phyloP scores from a whole-genome alignment of 805 yeast genomes.

The Candida tammaniensis region DNA sequence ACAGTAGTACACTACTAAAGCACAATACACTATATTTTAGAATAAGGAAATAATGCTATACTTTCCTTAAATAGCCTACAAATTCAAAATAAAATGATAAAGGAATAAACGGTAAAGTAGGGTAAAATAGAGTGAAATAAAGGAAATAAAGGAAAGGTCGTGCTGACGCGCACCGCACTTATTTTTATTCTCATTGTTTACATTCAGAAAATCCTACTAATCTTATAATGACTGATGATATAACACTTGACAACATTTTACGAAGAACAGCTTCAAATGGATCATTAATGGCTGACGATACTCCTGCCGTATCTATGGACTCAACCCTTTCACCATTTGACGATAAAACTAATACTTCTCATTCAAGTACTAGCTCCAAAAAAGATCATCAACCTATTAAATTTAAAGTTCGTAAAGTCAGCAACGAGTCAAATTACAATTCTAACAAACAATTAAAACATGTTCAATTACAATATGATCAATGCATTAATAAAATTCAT shows the following conservation, averaged over 20 bases:
- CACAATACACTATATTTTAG: no score
- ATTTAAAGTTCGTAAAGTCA: conserved; percentile 33
- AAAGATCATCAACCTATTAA: conserved; percentile 13
- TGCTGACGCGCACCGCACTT: neutral
- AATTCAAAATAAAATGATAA: no score
- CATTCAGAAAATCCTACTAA: neutral
- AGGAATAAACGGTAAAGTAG: no score
- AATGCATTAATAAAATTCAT: conserved; percentile 25
- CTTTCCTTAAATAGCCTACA: no score
- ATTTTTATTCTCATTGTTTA: neutral
- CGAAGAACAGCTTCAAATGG: neutral
- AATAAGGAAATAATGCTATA: no score
- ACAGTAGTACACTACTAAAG: no score
- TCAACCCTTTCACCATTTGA: neutral
- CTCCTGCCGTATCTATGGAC: neutral
- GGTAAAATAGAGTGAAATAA: no score
- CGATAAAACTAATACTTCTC: neutral
- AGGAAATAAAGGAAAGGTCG: no score
- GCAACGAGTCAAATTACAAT: no score
- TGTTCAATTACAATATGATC: conserved; percentile 35
- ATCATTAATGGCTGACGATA: neutral
- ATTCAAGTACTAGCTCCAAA: neutral
- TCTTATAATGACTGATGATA: conserved; percentile 1
- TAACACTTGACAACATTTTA: conserved; percentile 4
- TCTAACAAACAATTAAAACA: no score